Conservation (phyloP, 2,329 filamentous ascomycete genomes). For the Cladosporium velox region DNA sequence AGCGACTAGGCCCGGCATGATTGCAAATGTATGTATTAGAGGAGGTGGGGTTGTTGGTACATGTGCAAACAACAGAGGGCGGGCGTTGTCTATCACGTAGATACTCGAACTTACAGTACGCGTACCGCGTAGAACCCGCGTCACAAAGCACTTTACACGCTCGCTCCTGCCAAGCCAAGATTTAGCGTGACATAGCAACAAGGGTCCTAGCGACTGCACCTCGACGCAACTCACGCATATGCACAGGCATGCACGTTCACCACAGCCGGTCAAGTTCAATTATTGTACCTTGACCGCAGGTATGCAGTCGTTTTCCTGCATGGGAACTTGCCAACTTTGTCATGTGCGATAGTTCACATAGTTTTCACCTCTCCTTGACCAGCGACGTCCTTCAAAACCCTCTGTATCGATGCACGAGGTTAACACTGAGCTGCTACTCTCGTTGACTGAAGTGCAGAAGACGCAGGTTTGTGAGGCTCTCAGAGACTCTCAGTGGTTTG, state of each 20-base stretch:
- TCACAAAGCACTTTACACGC: neutral
- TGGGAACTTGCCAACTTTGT: neutral
- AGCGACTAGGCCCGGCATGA: slow-evolving; percentile 38
- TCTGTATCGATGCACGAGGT: too few species aligned
- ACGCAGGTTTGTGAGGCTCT: too few species aligned
- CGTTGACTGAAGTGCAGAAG: too few species aligned
- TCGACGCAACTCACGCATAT: neutral
- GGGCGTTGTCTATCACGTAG: neutral
- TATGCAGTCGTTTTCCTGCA: neutral
- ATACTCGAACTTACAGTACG: slow-evolving; percentile 6
- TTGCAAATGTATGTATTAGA: slow-evolving; percentile 8
- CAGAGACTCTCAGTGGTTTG: too few species aligned
- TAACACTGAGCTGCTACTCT: too few species aligned
- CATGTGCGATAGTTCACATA: neutral
- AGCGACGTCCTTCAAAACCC: too few species aligned
- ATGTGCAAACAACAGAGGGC: slow-evolving; percentile 10
- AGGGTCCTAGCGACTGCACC: neutral
- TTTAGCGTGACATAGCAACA: neutral
- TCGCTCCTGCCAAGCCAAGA: slow-evolving; percentile 6
- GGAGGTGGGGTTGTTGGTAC: slow-evolving; percentile 17
- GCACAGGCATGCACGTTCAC: neutral
- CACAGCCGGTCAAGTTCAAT: neutral
- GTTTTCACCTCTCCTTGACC: neutral
- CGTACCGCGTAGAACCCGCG: neutral
- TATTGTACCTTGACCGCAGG: too few species aligned